Evolutionary conservation across 2,329 filamentous ascomycete genomes (phyloP).

Genomic region (Rugonectria rugulosa): DNA sequence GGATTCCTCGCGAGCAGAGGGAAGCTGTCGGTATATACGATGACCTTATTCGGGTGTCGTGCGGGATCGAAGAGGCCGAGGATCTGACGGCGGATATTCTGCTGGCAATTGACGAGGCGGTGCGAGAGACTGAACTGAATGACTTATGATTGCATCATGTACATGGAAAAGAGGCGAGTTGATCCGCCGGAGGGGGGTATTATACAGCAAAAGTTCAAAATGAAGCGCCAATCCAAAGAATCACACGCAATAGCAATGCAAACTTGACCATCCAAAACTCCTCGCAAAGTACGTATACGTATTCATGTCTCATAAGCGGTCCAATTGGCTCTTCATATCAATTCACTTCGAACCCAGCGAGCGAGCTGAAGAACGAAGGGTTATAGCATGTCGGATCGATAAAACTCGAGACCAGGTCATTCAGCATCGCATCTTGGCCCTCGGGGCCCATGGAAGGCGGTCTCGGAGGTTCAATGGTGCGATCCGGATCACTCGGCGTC

Average conservation of each 20-base stretch:
- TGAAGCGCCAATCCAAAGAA: not conserved
- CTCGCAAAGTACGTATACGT: not conserved
- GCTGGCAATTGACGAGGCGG: constrained; percentile 81
- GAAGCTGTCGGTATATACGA: constrained; percentile 95
- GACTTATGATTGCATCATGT: not conserved
- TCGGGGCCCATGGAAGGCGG: not conserved
- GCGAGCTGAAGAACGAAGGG: not conserved
- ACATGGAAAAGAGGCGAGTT: not conserved
- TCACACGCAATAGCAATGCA: no score
- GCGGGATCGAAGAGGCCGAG: constrained; percentile 88
- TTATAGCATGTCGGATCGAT: constrained; percentile 6
- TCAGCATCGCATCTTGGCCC: not conserved
- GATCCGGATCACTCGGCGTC: not conserved
- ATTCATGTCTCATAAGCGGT: not conserved
- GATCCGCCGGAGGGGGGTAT: not conserved
- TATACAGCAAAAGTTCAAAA: not conserved
- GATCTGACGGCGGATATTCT: constrained; percentile 85
- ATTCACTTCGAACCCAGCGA: not conserved
- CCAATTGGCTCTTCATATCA: not conserved
- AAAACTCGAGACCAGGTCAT: constrained; percentile 2
- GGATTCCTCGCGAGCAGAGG: constrained; percentile 87
- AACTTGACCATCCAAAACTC: no score
- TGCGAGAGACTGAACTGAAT: constrained; percentile 41
- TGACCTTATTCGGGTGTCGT: constrained; percentile 91
- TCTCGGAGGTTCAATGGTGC: not conserved